Evolutionary conservation across 2,329 filamentous ascomycete species (phyloP).

Genomic region (Colletotrichum chlorophyti): DNA sequence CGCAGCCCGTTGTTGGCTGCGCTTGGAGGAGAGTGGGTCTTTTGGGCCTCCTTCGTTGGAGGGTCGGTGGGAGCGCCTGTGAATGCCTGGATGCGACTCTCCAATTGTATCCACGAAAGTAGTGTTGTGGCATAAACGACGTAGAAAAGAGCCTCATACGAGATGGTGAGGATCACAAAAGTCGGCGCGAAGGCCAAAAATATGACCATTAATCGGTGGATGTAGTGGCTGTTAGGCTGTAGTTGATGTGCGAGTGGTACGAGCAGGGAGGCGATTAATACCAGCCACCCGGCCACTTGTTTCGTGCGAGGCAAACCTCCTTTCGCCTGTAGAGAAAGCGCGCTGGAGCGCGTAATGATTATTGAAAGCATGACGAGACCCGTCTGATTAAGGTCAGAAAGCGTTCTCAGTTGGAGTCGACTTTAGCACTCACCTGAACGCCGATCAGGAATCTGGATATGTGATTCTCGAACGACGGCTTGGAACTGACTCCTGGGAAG

Average conservation of each 20-base stretch:
- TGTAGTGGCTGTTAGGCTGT: constrained; percentile 83
- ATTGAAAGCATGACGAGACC: constrained; percentile 83
- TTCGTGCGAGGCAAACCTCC: constrained; percentile 86
- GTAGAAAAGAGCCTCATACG: constrained; percentile 97
- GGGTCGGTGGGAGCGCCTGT: neutral
- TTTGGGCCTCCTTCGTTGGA: neutral
- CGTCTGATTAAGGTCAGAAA: constrained; percentile 49
- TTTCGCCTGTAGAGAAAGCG: constrained; percentile 84
- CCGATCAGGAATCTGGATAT: constrained; percentile 70
- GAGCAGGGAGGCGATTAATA: constrained; percentile 75
- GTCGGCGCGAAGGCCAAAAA: constrained; percentile 93
- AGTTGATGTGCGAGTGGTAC: constrained; percentile 84
- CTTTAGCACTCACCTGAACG: constrained; percentile 60
- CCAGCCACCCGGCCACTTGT: constrained; percentile 83
- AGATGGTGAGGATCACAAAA: constrained; percentile 96
- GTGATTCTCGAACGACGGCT: too few relatives aligned
- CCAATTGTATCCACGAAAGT: constrained; percentile 89
- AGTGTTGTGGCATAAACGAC: constrained; percentile 84
- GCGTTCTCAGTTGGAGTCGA: neutral
- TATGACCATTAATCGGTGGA: constrained; percentile 86
- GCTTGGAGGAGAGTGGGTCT: neutral
- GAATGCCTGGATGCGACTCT: constrained; percentile 69
- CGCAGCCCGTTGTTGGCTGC: neutral
- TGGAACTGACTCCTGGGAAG: constrained; percentile 28
- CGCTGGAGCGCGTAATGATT: constrained; percentile 85